phyloP scores from a whole-genome alignment of 2,329 filamentous ascomycete genomes.

The Cyphellophora attinorum region DNA sequence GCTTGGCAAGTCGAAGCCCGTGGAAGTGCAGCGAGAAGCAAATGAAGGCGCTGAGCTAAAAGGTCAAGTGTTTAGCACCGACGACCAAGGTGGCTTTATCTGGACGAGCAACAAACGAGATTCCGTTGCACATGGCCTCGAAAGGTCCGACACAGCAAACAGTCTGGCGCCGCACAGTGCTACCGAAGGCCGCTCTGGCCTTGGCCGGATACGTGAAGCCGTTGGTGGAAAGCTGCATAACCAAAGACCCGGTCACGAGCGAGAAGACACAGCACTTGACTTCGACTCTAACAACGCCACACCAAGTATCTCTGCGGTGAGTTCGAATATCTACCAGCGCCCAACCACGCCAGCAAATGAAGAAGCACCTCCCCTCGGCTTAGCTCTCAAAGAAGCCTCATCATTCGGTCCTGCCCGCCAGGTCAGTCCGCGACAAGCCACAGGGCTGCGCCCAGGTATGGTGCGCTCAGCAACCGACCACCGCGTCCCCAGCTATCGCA shows the following conservation, averaged over 20 bases:
- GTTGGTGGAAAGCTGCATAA: slow-evolving; percentile 11
- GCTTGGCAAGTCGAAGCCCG: slow-evolving; percentile 73
- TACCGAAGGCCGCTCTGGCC: slow-evolving; percentile 9
- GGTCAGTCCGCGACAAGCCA: no score
- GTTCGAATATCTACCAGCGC: neutral
- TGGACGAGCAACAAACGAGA: slow-evolving; percentile 29
- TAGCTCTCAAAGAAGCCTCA: slow-evolving; percentile 2
- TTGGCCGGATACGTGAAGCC: slow-evolving; percentile 11
- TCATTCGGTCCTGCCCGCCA: no score
- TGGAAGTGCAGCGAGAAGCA: slow-evolving; percentile 20
- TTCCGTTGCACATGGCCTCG: slow-evolving; percentile 8
- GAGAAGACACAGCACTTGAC: slow-evolving; percentile 9
- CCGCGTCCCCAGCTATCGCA: slow-evolving; percentile 9
- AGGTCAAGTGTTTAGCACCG: slow-evolving; percentile 35
- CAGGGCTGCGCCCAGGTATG: no score
- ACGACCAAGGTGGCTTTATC: slow-evolving; percentile 35
- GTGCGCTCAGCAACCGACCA: no score
- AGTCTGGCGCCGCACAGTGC: neutral
- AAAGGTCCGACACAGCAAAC: slow-evolving; percentile 11
- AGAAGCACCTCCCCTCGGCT: neutral
- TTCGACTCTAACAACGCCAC: slow-evolving; percentile 7
- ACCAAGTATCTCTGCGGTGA: neutral
- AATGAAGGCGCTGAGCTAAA: slow-evolving; percentile 13
- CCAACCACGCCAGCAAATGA: neutral
- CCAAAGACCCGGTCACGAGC: slow-evolving; percentile 5